Evolutionary conservation across 202 grass and related monocot genomes (phyloP).

Genomic region (Zizania palustris): DNA sequence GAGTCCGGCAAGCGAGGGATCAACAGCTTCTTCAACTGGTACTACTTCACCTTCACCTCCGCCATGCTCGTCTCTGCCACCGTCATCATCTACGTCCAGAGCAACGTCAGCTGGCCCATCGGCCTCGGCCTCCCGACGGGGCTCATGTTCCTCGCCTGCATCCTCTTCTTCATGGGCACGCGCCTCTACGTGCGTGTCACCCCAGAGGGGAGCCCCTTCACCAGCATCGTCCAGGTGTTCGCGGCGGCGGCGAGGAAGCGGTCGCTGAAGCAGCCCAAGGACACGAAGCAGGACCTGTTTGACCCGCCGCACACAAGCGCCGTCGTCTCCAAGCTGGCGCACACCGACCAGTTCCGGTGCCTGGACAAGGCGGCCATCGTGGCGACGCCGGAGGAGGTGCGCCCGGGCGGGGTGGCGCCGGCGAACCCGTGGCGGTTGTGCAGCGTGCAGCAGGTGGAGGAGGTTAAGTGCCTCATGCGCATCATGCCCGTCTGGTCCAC

Average conservation of each 20-base stretch:
- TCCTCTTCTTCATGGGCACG: slow-evolving; percentile 83
- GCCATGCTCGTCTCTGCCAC: slow-evolving; percentile 87
- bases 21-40: slow-evolving; percentile 99
- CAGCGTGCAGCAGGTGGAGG: slow-evolving; percentile 91
- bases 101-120: slow-evolving; percentile 80
- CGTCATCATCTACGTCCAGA: slow-evolving; percentile 97
- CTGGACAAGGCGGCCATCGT: slow-evolving; percentile 91
- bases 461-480: slow-evolving; percentile 85
- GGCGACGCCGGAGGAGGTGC: slow-evolving; percentile 50
- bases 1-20: slow-evolving; percentile 86
- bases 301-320: slow-evolving; percentile 73
- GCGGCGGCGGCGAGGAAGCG: slow-evolving; percentile 57
- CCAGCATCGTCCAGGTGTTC: slow-evolving; percentile 79
- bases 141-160: slow-evolving; percentile 82
- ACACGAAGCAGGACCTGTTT: slow-evolving; percentile 77
- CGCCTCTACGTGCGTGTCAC: slow-evolving; percentile 63
- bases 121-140: slow-evolving; percentile 72
- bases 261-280: slow-evolving; percentile 63
- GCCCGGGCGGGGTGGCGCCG: slow-evolving; percentile 27
- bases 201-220: slow-evolving; percentile 83
- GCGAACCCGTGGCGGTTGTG: slow-evolving; percentile 72
- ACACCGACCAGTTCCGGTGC: slow-evolving; percentile 86
- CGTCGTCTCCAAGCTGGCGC: slow-evolving; percentile 64
- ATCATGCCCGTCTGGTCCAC: slow-evolving; percentile 91
- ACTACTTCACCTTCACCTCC: slow-evolving; percentile 90